Conservation (phyloP, 106 monocot genomes). For the Ottelia alismoides region DNA sequence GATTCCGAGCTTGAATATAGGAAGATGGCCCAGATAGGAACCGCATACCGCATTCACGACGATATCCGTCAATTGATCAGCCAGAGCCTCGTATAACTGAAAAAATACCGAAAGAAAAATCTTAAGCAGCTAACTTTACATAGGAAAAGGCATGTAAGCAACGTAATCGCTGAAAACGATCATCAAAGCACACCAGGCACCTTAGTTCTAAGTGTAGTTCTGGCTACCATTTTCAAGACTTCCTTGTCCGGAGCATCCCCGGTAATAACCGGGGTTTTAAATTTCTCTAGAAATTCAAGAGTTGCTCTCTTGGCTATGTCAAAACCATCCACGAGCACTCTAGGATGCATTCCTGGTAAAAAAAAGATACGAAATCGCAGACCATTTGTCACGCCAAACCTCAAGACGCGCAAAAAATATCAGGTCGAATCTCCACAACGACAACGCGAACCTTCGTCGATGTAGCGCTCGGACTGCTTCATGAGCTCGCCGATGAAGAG, state of each 20-base stretch:
- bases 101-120: constrained; percentile 7
- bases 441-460: constrained; percentile 60
- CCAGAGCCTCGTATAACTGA: constrained; percentile 83
- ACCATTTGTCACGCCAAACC: too few relatives aligned
- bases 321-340: constrained; percentile 90
- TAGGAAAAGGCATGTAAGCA: too few relatives aligned
- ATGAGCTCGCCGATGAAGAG: constrained; percentile 95
- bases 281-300: constrained; percentile 92
- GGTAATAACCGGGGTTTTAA: constrained; percentile 85
- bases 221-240: constrained; percentile 88
- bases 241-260: constrained; percentile 86
- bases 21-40: too few relatives aligned
- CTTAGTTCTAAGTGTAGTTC: constrained; percentile 94
- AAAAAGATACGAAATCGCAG: too few relatives aligned
- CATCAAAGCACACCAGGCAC: too few relatives aligned
- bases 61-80: constrained; percentile 95
- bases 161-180: too few relatives aligned
- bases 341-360: constrained; percentile 93
- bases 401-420: too few relatives aligned
- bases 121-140: too few relatives aligned
- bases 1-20: too few relatives aligned
- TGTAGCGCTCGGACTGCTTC: constrained; percentile 92
- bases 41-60: constrained; percentile 79
- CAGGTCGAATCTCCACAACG: not conserved
- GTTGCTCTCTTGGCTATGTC: constrained; percentile 96